Base-by-base conservation (phyloP, 306 rosid genomes). In the Abrus precatorius region DNA sequence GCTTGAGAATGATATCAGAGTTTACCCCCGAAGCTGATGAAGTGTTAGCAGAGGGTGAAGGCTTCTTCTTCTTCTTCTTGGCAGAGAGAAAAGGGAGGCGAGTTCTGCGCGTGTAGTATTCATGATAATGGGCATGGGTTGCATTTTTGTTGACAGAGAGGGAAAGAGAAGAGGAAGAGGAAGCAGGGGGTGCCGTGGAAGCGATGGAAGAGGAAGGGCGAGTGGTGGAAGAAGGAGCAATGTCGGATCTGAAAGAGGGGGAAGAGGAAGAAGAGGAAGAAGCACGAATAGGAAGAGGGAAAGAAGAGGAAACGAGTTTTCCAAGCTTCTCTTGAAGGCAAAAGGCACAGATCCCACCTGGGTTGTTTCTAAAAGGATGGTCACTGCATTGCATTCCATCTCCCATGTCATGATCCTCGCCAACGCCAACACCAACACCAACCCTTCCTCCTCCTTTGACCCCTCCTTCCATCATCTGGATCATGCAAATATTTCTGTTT, bases 271-370 rank as follows among this genome's bases (percentile, higher is more conserved):
- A 87, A 29, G 94, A 87, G 3, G 97, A 57, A n/a, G 95, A 72
- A 11, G 82, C 65, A 5, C 83, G 94, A 44, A 90, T 75, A 8
- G 95, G 98, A 3, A 93, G 91, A 43, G 93, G 97, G 47, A 89
- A 88, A 49, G 97, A 88, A 11, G 99, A 93, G 10, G 98, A 91
- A 7, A 95, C 91, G 1, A 95, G 94, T 80, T 93, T 95, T 3
- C 97, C 99, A 3, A 95, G 98, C 87, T 93, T 95, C 45, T 93
- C 99, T 41, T 95, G 99, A 9, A 95, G 98, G 72, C 99, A 95
- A 44, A 92, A 84, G 38, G 99, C 93, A 20, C 98, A 95, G 94
- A 95, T 95, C 61, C 98, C 99, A n/a, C 98, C 97, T 0, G 96
- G 92, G 88, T 95, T 95, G 82, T 64, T 93, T 62, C 91, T 84